Evolutionary conservation across 2,329 filamentous ascomycete species (phyloP).

Genomic region (Aspergillus novofumigatus): DNA sequence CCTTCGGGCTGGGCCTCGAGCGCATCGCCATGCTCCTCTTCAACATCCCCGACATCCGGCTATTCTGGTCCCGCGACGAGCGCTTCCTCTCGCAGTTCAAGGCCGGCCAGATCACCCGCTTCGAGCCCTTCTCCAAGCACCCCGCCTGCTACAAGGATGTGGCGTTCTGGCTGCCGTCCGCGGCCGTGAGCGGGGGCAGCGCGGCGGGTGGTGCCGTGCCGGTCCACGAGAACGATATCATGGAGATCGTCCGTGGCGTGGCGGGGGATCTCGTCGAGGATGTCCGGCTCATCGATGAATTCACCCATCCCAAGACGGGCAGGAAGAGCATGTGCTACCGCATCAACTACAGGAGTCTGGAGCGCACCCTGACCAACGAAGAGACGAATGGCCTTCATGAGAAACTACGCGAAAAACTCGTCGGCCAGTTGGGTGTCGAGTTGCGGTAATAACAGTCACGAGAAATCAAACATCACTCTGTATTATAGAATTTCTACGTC

Average conservation of each 20-base stretch:
- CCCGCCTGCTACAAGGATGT: conserved; percentile 89
- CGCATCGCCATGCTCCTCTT: conserved; percentile 97
- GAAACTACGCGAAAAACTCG: conserved; percentile 60
- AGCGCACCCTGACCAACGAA: conserved; percentile 79
- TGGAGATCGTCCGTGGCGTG: conserved; percentile 85
- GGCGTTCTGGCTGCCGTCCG: conserved; percentile 75
- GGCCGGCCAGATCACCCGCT: conserved; percentile 55
- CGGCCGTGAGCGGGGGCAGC: conserved; percentile 34
- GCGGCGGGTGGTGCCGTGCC: conserved; percentile 36
- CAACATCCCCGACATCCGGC: conserved; percentile 89
- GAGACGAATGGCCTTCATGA: conserved; percentile 76
- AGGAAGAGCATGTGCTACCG: conserved; percentile 85
- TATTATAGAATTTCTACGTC: neutral
- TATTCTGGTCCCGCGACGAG: conserved; percentile 87
- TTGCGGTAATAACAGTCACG: conserved; percentile 56
- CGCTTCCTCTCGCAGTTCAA: conserved; percentile 85
- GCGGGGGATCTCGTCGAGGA: conserved; percentile 84
- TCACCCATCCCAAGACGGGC: conserved; percentile 80
- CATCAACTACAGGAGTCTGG: conserved; percentile 88
- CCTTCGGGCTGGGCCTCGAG: conserved; percentile 90
- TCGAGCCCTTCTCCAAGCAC: conserved; percentile 85
- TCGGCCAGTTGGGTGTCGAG: conserved; percentile 71
- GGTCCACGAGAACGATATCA: conserved; percentile 94
- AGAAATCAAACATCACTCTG: neutral
- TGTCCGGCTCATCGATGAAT: conserved; percentile 78